Percentiles rank a stretch among this genome's conserved stretches.
phyloP scores from a whole-genome alignment of 441 rosid species.

The Arabidopsis hybrid region DNA sequence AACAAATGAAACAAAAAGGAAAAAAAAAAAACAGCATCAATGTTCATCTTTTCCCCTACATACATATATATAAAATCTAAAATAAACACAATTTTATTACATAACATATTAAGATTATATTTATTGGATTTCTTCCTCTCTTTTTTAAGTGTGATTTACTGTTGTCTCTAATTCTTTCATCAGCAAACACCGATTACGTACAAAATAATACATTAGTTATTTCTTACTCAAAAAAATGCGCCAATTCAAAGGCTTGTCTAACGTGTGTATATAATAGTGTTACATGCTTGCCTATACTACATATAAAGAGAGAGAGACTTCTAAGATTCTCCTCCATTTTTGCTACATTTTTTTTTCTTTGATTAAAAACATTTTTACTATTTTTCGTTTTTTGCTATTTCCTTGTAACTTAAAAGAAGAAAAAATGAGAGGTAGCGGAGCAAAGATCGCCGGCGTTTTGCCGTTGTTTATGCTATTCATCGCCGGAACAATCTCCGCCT shows the following conservation, averaged over 20 bases:
- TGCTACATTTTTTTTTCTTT: not conserved
- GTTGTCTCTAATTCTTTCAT: not conserved
- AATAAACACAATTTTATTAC: too few species aligned
- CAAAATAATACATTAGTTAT: too few species aligned
- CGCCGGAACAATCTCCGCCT: constrained; percentile 41
- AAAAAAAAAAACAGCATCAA: too few species aligned
- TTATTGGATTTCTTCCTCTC: not conserved
- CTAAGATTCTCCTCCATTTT: constrained; percentile 32
- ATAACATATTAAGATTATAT: not conserved
- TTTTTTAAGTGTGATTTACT: not conserved
- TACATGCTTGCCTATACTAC: constrained; percentile 11
- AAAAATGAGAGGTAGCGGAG: constrained; percentile 36
- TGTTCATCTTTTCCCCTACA: too few species aligned
- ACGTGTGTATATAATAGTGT: not conserved
- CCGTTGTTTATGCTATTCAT: constrained; percentile 35
- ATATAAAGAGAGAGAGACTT: constrained; percentile 12
- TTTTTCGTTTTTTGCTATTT: constrained; percentile 20
- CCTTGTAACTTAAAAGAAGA: not conserved
- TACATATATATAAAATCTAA: too few species aligned
- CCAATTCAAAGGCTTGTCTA: not conserved
- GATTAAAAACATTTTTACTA: not conserved
- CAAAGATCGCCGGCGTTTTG: constrained; percentile 34
- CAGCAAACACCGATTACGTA: not conserved
- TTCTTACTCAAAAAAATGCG: not conserved
- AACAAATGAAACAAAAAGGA: not conserved